Evolutionary conservation across 2,329 filamentous ascomycete species (phyloP), one percentile per base, ranked within the genome.

Genomic region (Pseudogymnoascus sp.): DNA sequence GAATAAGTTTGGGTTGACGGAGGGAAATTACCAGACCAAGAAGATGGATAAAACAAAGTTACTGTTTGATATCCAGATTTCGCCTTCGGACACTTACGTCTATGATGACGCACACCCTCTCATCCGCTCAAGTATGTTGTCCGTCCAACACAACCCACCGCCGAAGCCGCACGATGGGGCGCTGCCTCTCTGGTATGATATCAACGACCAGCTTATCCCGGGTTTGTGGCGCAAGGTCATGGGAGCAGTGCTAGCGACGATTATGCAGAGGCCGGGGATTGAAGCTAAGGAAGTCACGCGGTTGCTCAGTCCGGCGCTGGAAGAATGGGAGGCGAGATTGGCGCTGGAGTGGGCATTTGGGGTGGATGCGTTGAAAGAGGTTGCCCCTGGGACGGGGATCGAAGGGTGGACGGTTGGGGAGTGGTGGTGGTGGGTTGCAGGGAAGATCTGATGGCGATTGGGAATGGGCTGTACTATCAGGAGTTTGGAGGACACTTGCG

Each of bases 161-260:
- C 77, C 77, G 1, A 75, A 84, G 1, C 82, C 82, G 0, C 71
- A 70, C 0, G 65, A 71, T 12, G 78, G 79, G 1, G 74, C 76
- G 1, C 77, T 90, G 3, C 89, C 89, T 0, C 81, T 90, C 62
- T 93, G 89, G 89, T 82, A 85, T 62, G 86, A 88, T 72, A 85
- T 92, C 65, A 84, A 88, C 65, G 86, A 83, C 6, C 76, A 81
- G 5, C 69, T 83, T 0, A 81, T 90, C 65, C 73, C 73, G n/a
- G 74, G 77, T 0, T 80, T 86, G 63, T 92, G 89, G 87, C 80
- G 82, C 62, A 81, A 85, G 66, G 79, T 88, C 10, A 72, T 91
- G 4, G 81, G 83, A 4, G 81, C 85, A 4, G 79, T 90, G 1
- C 77, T 86, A 36, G 85, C 89, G 66, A 77, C 83, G 31, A 74